A percentile compares a stretch with the other conserved stretches of the same genome.
phyloP scores from a whole-genome alignment of 352 stramenopile species.

The Globisporangium irregulare region DNA sequence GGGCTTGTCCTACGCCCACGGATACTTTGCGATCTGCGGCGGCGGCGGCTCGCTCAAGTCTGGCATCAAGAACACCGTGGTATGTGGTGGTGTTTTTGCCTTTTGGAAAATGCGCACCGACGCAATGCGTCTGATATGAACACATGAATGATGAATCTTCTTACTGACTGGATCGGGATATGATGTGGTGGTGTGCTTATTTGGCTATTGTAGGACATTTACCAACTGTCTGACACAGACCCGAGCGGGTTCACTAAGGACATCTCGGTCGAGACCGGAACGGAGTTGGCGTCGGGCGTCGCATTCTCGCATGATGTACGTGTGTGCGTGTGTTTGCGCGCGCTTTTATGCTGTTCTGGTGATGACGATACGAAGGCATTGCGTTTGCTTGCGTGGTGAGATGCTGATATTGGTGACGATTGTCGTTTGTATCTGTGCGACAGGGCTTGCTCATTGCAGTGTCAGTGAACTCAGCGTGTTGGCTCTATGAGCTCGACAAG shows the following conservation, averaged over 20 bases:
- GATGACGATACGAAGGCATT: not conserved
- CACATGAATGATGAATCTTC: not conserved
- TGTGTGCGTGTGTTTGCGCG: not conserved
- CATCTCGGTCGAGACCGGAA: constrained; percentile 68
- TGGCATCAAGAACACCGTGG: constrained; percentile 85
- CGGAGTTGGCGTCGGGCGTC: constrained; percentile 68
- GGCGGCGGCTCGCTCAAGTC: constrained; percentile 80
- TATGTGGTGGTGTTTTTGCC: constrained; percentile 25
- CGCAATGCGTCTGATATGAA: no score
- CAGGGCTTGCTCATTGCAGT: constrained; percentile 68
- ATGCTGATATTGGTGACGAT: not conserved
- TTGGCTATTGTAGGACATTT: constrained; percentile 49
- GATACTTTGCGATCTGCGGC: constrained; percentile 78
- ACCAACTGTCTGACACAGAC: constrained; percentile 61
- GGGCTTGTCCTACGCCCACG: constrained; percentile 68
- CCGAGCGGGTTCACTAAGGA: constrained; percentile 63
- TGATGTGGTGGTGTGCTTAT: not conserved
- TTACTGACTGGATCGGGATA: not conserved
- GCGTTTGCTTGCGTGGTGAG: not conserved
- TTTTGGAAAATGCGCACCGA: no score
- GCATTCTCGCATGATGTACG: constrained; percentile 69
- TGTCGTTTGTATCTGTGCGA: not conserved
- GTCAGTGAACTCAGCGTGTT: constrained; percentile 70
- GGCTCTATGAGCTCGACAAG: constrained; percentile 67
- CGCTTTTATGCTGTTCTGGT: not conserved